phyloP scores from a whole-genome alignment of 192 early-diverging fungal species.

The Chytriomyces confervae region DNA sequence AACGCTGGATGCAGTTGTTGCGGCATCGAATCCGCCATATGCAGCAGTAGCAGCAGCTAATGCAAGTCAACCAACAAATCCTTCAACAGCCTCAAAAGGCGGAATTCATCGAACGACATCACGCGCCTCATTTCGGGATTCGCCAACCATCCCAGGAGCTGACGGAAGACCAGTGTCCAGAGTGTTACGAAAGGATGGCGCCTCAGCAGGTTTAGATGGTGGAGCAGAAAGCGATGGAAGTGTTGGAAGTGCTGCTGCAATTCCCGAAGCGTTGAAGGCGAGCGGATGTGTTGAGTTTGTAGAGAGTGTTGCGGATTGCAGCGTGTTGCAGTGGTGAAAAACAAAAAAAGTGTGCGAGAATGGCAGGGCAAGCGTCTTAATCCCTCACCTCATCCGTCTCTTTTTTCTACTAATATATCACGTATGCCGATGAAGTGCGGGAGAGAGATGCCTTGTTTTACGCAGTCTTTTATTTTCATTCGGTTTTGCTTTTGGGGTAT shows the following conservation, averaged over 20 bases:
- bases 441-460: too few relatives aligned
- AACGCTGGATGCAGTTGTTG: background rate
- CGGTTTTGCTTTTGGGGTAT: too few relatives aligned
- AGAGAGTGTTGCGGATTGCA: constrained; percentile 6
- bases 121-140: background rate
- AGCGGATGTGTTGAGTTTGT: constrained; percentile 29
- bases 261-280: background rate
- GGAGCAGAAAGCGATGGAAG: background rate
- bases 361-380: too few relatives aligned
- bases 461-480: too few relatives aligned
- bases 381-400: too few relatives aligned
- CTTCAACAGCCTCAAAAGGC: background rate
- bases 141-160: background rate
- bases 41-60: constrained; percentile 4
- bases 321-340: constrained; percentile 1
- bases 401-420: too few relatives aligned
- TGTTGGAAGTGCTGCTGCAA: background rate
- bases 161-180: background rate
- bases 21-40: background rate
- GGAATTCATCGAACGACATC: background rate
- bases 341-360: too few relatives aligned
- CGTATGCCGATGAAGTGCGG: too few relatives aligned
- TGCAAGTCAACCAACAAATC: background rate
- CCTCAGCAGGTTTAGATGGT: background rate
- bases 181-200: background rate